A percentile compares a stretch with the other conserved stretches of the same genome.
phyloP scores from a whole-genome alignment of 169 alveolate genomes.

The Perkinsus chesapeaki region DNA sequence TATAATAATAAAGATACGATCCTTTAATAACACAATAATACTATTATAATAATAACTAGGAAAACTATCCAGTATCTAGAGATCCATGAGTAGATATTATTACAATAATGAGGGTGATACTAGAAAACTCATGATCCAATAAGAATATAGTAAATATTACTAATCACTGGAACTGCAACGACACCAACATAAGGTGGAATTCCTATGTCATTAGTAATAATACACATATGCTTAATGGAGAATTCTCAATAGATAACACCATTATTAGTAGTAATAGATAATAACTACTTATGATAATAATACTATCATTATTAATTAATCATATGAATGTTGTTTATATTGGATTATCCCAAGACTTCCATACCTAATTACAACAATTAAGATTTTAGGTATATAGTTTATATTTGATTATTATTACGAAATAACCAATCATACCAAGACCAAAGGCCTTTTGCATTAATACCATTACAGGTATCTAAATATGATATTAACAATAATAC shows the following conservation, averaged over 20 bases:
- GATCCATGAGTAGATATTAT: too few relatives aligned
- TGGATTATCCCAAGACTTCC: background rate
- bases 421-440: background rate
- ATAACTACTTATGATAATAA: background rate
- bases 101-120: too few relatives aligned
- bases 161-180: background rate
- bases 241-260: background rate
- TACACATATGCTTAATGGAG: background rate
- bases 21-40: too few relatives aligned
- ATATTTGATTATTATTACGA: background rate
- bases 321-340: background rate
- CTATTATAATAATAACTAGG: too few relatives aligned
- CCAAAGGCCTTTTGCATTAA: background rate
- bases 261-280: background rate
- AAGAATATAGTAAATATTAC: background rate
- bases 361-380: background rate
- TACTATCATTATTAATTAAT: background rate
- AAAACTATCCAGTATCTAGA: too few relatives aligned
- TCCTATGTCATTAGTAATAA: background rate
- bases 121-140: background rate
- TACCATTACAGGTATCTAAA: background rate
- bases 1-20: too few relatives aligned
- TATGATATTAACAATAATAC: background rate
- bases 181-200: background rate
- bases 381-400: too few relatives aligned